Base-by-base conservation (phyloP, 805 yeast genomes). In the Schizosaccharomyces japonicus region DNA sequence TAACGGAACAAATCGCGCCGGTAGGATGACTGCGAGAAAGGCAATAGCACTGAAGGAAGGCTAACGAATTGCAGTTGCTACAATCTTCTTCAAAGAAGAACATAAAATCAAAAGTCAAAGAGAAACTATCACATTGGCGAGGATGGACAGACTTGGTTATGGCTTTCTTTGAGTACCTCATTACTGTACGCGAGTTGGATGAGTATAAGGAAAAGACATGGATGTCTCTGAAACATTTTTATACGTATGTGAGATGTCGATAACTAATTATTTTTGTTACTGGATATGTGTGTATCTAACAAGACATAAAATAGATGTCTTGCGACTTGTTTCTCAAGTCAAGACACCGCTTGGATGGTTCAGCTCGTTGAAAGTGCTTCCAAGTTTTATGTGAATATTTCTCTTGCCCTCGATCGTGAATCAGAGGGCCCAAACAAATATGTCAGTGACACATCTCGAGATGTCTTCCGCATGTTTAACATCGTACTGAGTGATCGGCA, bases 401-500 rank as follows among this genome's bases (percentile, higher is more conserved):
- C 42, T n/a, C 17, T 36, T 36, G 27, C 17, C 5, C 23, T 36
- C 17, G 42, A 36, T 21, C 3, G 15, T 19, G 42, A 21, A 7
- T 17, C 27, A 2, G 6, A 19, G 10, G 42, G 23, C 23, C 13
- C 27, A n/a, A 36, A 36, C 10, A 36, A 36, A 8, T 36, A 15
- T 17, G 30, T 42, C n/a, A 42, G 33, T 10, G 33, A 42, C 15
- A 30, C 46, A 5, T 42, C 46, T 10, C 31, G 46, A 21, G 25
- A 27, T 13, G 33, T 42, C 17, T 27, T 23, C 3, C 32, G 46
- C 7, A 13, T 28, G 5, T 42, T 42, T 28, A 42, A 42, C 13
- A 21, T 25, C 5, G 27, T 42, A 23, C 29, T 42, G 33, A 42
- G 46, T 26, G 46, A 42, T 17, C 46, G 46, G 11, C 33, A 27